Conservation (phyloP, 306 rosid genomes). For the Chamaecrista fasciculata region DNA sequence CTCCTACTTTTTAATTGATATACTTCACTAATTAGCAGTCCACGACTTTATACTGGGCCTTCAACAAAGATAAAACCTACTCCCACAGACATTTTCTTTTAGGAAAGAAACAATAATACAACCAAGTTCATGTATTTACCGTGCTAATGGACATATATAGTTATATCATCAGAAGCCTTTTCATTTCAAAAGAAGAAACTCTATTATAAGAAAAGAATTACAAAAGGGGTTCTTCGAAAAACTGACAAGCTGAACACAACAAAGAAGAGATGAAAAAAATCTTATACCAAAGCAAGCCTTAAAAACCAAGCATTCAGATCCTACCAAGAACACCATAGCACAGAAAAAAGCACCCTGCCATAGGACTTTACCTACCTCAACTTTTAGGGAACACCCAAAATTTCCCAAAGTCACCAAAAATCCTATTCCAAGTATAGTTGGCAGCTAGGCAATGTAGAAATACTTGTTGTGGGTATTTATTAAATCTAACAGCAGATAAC, state of each 20-base stretch:
- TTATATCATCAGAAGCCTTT: background rate
- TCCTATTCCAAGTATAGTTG: background rate
- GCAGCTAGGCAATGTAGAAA: background rate
- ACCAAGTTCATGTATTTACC: background rate
- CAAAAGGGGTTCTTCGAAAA: background rate
- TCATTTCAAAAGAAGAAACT: background rate
- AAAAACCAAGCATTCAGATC: too few species aligned
- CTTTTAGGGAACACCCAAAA: background rate
- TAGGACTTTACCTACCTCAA: background rate
- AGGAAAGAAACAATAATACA: background rate
- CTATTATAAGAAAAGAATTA: background rate
- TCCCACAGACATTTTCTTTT: background rate
- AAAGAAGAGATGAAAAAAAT: too few species aligned
- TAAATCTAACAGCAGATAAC: too few species aligned
- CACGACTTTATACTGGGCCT: constrained; percentile 2
- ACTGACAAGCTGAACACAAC: background rate
- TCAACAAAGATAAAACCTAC: background rate
- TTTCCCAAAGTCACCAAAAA: background rate
- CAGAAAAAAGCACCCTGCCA: background rate
- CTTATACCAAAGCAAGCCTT: background rate
- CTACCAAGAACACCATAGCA: too few species aligned
- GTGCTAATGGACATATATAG: background rate
- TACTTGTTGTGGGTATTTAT: background rate
- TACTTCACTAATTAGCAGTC: constrained; percentile 9
- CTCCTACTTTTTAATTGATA: background rate